A percentile compares a stretch with the other conserved stretches of the same genome.
Evolutionary conservation across 768 basidiomycete species (phyloP).

Genomic region (Dendrothele bispora): DNA sequence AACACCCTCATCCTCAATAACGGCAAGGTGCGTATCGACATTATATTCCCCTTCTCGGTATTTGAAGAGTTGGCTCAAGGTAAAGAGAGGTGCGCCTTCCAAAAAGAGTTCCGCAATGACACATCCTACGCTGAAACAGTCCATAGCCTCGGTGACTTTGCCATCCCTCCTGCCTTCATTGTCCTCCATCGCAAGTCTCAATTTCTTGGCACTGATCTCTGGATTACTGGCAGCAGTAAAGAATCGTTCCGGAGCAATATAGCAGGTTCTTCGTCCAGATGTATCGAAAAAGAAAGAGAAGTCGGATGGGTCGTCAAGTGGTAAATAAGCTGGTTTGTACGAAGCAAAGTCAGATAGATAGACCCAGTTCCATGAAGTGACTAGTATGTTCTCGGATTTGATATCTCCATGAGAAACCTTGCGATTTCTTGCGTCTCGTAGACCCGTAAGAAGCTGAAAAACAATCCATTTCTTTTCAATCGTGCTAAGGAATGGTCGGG

Average conservation of each 20-base stretch:
- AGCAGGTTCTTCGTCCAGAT: slow-evolving; percentile 90
- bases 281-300: slow-evolving; percentile 99
- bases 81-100: slow-evolving; percentile 92
- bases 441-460: slow-evolving; percentile 85
- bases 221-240: slow-evolving; percentile 72
- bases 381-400: slow-evolving; percentile 95
- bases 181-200: slow-evolving; percentile 50
- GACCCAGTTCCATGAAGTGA: slow-evolving; percentile 95
- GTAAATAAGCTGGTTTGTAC: slow-evolving; percentile 94
- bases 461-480: slow-evolving; percentile 99
- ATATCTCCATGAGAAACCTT: slow-evolving; percentile 97
- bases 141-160: slow-evolving; percentile 93
- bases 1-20: slow-evolving; percentile 81
- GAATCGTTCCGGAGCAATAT: slow-evolving; percentile 95
- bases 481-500: slow-evolving; percentile 87
- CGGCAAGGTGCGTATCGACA: slow-evolving; percentile 67
- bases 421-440: slow-evolving; percentile 79
- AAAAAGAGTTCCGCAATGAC: slow-evolving; percentile 95
- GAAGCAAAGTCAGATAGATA: slow-evolving; percentile 94
- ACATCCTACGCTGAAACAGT: slow-evolving; percentile 93
- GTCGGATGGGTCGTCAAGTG: slow-evolving; percentile 94
- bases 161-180: slow-evolving; percentile 70
- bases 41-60: slow-evolving; percentile 85
- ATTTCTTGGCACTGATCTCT: slow-evolving; percentile 70
- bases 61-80: slow-evolving; percentile 92